Percentiles rank a stretch among this genome's conserved stretches.
These are phyloP conservation scores for Linnemannia hyalina DNA, from an alignment of 192 early-diverging fungal species.

Conservation along the genomic window DNA sequence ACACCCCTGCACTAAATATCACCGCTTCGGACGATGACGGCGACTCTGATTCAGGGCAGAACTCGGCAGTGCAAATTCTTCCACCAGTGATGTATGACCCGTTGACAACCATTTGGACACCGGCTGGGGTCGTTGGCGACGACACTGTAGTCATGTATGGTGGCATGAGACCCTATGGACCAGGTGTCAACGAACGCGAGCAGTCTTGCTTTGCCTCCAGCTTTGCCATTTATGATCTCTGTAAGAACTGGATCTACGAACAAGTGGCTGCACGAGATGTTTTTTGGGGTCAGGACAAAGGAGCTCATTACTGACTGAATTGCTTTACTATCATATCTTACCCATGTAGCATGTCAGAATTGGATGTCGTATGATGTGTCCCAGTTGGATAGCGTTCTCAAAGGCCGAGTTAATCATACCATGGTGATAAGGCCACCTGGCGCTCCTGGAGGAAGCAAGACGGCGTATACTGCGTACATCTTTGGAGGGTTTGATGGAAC, in stretches of 20 bases:
- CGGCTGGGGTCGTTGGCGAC: slow-evolving; percentile 39
- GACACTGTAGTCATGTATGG: slow-evolving; percentile 49
- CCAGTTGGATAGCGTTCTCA: neutral
- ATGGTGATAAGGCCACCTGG: slow-evolving; percentile 50
- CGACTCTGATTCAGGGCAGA: neutral
- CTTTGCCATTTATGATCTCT: slow-evolving; percentile 45
- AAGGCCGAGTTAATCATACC: slow-evolving; percentile 42
- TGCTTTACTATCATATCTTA: neutral
- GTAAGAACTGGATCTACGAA: slow-evolving; percentile 18
- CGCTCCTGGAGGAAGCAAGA: slow-evolving; percentile 33
- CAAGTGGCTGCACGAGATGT: too few species aligned
- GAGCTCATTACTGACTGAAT: neutral
- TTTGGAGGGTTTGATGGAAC: slow-evolving; percentile 54
- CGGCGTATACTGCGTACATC: slow-evolving; percentile 43
- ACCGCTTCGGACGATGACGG: neutral
- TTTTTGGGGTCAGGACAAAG: too few species aligned
- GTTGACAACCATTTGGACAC: slow-evolving; percentile 40
- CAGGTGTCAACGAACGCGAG: slow-evolving; percentile 33
- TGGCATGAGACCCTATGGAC: slow-evolving; percentile 48
- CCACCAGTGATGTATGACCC: slow-evolving; percentile 48
- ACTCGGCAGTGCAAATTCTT: neutral
- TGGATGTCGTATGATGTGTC: slow-evolving; percentile 28
- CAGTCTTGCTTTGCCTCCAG: slow-evolving; percentile 33
- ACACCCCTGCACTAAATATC: neutral
- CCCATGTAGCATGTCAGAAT: slow-evolving; percentile 40